Base-by-base conservation (phyloP, 2,329 filamentous ascomycete genomes). In the Cadophora sp. region DNA sequence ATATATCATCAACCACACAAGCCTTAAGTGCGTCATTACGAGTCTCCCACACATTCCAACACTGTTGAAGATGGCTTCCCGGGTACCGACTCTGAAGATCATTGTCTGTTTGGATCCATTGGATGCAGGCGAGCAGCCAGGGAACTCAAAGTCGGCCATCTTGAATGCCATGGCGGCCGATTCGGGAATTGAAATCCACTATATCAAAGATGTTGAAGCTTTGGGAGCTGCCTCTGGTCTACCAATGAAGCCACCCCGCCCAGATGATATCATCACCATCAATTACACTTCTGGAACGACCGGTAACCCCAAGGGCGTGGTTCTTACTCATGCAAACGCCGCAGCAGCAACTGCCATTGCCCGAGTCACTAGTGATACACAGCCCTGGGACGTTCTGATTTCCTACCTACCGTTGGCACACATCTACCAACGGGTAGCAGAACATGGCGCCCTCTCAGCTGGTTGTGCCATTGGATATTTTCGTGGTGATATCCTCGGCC, bases 381-480 rank as follows among this genome's bases (percentile, higher is more conserved):
- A 73, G 2, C 74, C 81, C 59, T 79, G 79, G 68, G 91, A 96
- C 72, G 81, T 89, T 3, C 83, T 90, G 72, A 87, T 93, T 66
- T 98, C 95, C 0, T 99, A 98, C 80, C 86, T 99, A 61, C 96
- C 96, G 0, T 82, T 97, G 47, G 96, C 96, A 11, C 96, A 99
- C 78, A 98, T 99, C 74, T 97, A 93, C 79, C 92, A 94, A 71
- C 91, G 96, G 64, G 84, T 97, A 72, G 83, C 89, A 48, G 96
- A 99, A 78, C 91, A 96, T 78, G 83, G 84, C 3, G 86, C 88
- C 16, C 83, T 97, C 18, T 87, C 91, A 74, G 84, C 87, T 62
- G 94, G 93, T 64, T 87, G 87, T 41, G 82, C 87, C 9, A 89
- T 97, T 73, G 96, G 95, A 14, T 99, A 95, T 80, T 99, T 97